Percentiles rank a stretch among this genome's conserved stretches.
Conservation (phyloP, 75 land plant species). For the Cunninghamia lanceolata region DNA sequence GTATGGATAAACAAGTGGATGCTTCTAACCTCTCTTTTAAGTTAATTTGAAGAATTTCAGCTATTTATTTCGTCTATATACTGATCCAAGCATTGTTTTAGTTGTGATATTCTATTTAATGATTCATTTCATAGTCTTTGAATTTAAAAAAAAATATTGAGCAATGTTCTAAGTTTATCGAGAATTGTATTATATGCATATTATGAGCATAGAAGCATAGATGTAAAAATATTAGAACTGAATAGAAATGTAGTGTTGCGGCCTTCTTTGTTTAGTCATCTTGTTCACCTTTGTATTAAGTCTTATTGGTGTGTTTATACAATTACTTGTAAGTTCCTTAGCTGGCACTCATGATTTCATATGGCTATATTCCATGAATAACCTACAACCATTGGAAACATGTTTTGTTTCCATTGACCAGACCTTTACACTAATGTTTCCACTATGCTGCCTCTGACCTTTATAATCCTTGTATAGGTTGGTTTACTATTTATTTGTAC, state of each 20-base stretch:
- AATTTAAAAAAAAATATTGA: background rate
- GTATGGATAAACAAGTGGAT: background rate
- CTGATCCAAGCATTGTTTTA: background rate
- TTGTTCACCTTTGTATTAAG: background rate
- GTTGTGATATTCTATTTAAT: background rate
- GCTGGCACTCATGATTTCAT: background rate
- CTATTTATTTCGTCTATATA: background rate
- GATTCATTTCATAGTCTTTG: background rate
- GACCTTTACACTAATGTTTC: background rate
- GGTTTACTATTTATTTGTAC: background rate
- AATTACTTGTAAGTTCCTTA: background rate
- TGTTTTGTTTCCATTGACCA: background rate
- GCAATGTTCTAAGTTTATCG: background rate
- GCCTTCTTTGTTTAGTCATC: background rate
- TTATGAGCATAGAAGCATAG: background rate
- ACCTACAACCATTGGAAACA: background rate
- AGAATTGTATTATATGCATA: background rate
- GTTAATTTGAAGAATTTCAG: background rate
- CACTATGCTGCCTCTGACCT: background rate
- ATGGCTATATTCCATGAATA: background rate
- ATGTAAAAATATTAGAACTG: background rate
- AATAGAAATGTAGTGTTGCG: background rate
- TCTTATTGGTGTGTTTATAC: background rate
- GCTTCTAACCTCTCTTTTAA: background rate
- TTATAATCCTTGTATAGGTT: background rate